Evolutionary conservation across 2,329 filamentous ascomycete genomes (phyloP).

Genomic region (Venturia effusa): DNA sequence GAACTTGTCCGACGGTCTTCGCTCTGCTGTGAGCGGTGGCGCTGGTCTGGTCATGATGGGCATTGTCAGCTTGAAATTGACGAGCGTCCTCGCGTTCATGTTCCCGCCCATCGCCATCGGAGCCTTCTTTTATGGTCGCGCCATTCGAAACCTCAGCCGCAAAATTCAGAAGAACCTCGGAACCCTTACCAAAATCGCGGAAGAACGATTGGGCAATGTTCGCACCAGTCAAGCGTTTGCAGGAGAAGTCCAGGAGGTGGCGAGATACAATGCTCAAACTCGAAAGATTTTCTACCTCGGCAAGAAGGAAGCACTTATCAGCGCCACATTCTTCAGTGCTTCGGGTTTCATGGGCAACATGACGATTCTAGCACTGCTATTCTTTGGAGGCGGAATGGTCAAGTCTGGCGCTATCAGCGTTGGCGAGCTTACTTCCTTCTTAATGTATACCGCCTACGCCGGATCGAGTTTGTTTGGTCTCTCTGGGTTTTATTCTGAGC

Average conservation of each 20-base stretch:
- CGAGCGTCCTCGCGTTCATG: constrained; percentile 73
- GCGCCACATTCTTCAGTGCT: constrained; percentile 76
- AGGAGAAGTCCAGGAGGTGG: constrained; percentile 81
- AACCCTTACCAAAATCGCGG: constrained; percentile 89
- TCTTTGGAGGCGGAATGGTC: constrained; percentile 85
- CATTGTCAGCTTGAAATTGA: constrained; percentile 88
- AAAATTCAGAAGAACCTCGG: constrained; percentile 91
- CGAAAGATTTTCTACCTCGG: constrained; percentile 86
- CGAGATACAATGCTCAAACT: constrained; percentile 84
- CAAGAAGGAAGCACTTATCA: constrained; percentile 74
- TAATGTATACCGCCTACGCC: constrained; percentile 93
- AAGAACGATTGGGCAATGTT: constrained; percentile 94
- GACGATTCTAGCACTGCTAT: constrained; percentile 83
- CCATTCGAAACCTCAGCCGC: constrained; percentile 79
- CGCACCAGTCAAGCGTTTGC: constrained; percentile 94
- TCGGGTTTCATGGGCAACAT: constrained; percentile 93
- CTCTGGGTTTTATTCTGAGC: constrained; percentile 91
- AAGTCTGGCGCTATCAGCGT: constrained; percentile 76
- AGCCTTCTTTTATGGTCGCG: constrained; percentile 83
- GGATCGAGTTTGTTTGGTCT: constrained; percentile 85
- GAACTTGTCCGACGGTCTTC: constrained; percentile 90
- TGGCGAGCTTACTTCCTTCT: constrained; percentile 87
- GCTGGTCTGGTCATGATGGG: constrained; percentile 90
- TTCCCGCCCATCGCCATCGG: constrained; percentile 84
- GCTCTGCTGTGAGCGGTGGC: constrained; percentile 77